Evolutionary conservation across 805 yeast species (phyloP).

Genomic region (Candida ipomoeae): DNA sequence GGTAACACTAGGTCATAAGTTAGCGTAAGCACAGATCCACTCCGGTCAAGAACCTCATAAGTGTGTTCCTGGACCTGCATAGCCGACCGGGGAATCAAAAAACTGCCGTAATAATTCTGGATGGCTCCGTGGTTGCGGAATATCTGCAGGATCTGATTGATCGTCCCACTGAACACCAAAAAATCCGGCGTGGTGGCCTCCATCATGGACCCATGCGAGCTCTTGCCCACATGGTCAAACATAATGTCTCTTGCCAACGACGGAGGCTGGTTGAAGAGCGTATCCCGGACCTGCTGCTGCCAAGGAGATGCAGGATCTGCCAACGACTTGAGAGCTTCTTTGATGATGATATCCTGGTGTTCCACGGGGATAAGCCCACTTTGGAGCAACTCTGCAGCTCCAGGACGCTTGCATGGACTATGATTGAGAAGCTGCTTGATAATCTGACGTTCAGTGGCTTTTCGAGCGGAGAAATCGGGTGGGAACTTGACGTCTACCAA

Average conservation of each 20-base stretch:
- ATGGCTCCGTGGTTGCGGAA: conserved; percentile 85
- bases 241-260: conserved; percentile 79
- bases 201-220: conserved; percentile 22
- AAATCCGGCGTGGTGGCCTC: conserved; percentile 39
- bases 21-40: conserved; percentile 83
- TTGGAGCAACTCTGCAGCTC: conserved; percentile 68
- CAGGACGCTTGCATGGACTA: conserved; percentile 72
- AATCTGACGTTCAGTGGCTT: conserved; percentile 60
- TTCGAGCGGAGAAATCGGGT: conserved; percentile 51
- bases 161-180: conserved; percentile 56
- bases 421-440: conserved; percentile 69
- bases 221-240: conserved; percentile 53
- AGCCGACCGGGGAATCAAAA: conserved; percentile 77
- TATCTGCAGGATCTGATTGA: conserved; percentile 54
- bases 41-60: conserved; percentile 76
- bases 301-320: conserved; percentile 91
- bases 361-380: conserved; percentile 86
- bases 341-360: conserved; percentile 84
- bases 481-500: conserved; percentile 65
- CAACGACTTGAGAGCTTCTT: conserved; percentile 79
- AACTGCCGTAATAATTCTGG: conserved; percentile 59
- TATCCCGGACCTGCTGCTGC: conserved; percentile 87
- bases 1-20: conserved; percentile 91
- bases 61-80: conserved; percentile 60
- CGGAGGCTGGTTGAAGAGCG: conserved; percentile 80